Evolutionary conservation across 495 filamentous ascomycete species (phyloP).

Genomic region (Chaetomidium leptoderma): DNA sequence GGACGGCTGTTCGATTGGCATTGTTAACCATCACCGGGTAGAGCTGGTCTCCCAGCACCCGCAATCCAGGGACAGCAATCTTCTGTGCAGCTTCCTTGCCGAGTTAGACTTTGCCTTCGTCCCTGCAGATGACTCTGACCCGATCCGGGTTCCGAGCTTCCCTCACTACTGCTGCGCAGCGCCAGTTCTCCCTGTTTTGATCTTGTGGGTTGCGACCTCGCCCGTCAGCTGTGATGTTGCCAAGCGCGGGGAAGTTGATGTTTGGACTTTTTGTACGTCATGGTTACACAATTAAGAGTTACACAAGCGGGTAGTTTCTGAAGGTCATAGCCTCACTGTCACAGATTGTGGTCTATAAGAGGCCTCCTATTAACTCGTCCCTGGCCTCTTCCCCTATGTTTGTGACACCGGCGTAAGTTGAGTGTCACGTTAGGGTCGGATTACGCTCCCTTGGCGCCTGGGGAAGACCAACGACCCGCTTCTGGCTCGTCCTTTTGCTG

Average conservation of each 20-base stretch:
- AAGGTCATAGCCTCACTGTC: background rate
- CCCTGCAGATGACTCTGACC: background rate
- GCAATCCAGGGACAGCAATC: background rate
- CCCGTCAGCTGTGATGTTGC: no score
- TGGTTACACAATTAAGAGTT: conserved; percentile 10
- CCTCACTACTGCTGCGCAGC: no score
- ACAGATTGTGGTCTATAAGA: background rate
- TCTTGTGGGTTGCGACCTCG: no score
- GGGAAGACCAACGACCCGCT: background rate
- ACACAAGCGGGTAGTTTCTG: background rate
- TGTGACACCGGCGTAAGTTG: background rate
- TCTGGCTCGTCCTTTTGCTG: background rate
- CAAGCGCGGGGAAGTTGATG: no score
- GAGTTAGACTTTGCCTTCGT: background rate
- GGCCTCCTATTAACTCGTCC: background rate
- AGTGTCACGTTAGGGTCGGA: background rate
- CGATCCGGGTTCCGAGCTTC: no score
- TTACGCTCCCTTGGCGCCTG: background rate
- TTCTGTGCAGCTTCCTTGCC: background rate
- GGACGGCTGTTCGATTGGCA: background rate
- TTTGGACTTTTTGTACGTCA: no score
- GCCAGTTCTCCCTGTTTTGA: no score
- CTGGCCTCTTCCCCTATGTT: background rate
- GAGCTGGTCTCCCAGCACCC: background rate
- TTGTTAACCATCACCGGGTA: background rate